Base-by-base conservation (phyloP, 176 grass and related monocot genomes). In the Oryza glumipatula region DNA sequence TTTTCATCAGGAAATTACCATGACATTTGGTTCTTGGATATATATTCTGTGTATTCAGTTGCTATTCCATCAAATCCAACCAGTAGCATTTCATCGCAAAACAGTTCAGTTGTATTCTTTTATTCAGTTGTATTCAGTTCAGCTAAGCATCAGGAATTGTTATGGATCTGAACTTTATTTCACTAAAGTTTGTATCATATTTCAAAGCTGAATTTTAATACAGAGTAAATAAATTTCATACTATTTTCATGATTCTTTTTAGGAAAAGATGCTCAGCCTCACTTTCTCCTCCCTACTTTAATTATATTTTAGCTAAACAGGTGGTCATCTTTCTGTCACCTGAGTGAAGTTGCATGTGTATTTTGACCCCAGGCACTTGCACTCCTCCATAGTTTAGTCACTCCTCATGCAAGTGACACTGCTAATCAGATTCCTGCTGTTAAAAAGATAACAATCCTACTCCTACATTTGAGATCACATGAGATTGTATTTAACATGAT, bases 281-380 rank as follows among this genome's bases (percentile, higher is more conserved):
- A 21, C 87, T 89, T 69, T 80, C 19, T 17, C 1, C 35, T 36
- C 38, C 35, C 24, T 22, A 3, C 22, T 28, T 70, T 21, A 75
- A 22, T 0, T 76, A 24, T 68, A 3, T 81, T 52, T 74, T 45
- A 63, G 10, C 26, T 58, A 64, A 89, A 89, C 70, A 60, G 82
- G 32, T 13, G 65, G 54, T 32, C 44, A 73, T 85, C 44, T 82
- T 82, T 89, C 23, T 56, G 67, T 32, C 56, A 22, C 56, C 56
- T 41, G 22, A 77, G 32, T 30, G 86, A 86, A 86, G 80, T 5
- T 54, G 39, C 10, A 79, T 77, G 88, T 86, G 83, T 45, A 52
- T 17, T 85, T 89, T 80, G 71, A 89, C 36, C 68, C 73, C 58
- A 47, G 28, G 58, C 83, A 90, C 48, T 39, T 84, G 48, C 63